Base-by-base conservation (phyloP, 192 early-diverging fungal genomes). In the Backusella australiensis region DNA sequence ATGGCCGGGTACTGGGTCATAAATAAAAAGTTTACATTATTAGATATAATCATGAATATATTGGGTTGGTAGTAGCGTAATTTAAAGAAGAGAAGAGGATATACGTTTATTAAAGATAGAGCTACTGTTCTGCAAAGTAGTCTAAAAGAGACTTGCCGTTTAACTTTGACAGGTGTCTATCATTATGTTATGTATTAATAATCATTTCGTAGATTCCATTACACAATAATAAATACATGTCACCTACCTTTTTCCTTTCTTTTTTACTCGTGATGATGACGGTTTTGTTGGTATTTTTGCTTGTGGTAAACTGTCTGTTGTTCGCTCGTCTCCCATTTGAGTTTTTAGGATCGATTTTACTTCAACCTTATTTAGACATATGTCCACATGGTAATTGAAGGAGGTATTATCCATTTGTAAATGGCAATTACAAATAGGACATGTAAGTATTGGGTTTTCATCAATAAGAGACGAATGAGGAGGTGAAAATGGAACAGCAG, bases 381-480 rank as follows among this genome's bases (percentile, higher is more conserved):
- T 72, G n/a, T 78, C 77, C 5, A 78, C 56, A 56, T 78, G 77
- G n/a, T 74, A 7, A 29, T 78, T 78, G 21, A 78, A 78, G 4
- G 46, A 21, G 11, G 7, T 7, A 52, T 78, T 78, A 38, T 78
- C 77, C 66, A 78, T 19, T 15, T 39, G 38, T 21, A 74, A 23
- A 17, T 41, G 38, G 3, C 66, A 44, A 38, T 66, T 73, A 56
- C 77, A 78, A 35, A 78, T 69, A 73, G 77, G 77, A 38, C 77
- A 78, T 17, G 14, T 38, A 35, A 70, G 21, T 14, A 23, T 39
- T 12, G 68, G 34, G n/a, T 69, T 3, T 15, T 69, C 34, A 6
- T 23, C n/a, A 23, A 69, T 41, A 23, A 7, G 32, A 23, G 26
- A 6, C 7, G 39, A 12, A 12, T 15, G 15, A 49, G 46, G 5